Evolutionary conservation across 768 basidiomycete species (phyloP).

Genomic region (Amanita brunnescens): DNA sequence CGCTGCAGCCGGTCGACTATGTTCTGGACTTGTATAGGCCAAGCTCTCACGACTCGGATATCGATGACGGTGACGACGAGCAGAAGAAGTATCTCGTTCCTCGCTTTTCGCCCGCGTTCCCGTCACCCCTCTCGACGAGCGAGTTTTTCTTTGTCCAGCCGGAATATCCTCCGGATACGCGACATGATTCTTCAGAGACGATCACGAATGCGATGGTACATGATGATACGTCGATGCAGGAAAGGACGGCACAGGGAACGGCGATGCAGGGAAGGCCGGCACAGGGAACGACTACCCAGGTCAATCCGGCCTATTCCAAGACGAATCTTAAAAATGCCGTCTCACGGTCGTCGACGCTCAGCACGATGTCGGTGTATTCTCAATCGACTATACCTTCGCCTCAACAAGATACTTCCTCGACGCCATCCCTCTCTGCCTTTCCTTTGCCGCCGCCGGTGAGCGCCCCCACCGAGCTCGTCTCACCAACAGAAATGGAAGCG

Average conservation of each 20-base stretch:
- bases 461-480: neutral
- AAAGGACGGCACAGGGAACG: neutral
- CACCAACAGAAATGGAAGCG: neutral
- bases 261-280: neutral
- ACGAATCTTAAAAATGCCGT: neutral
- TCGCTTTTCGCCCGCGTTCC: neutral
- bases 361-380: neutral
- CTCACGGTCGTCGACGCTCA: neutral
- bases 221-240: too few species aligned
- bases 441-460: neutral
- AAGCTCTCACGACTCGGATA: neutral
- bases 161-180: neutral
- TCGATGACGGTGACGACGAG: neutral
- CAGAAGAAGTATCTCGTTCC: too few species aligned
- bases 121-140: neutral
- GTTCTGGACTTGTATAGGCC: neutral
- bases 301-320: too few species aligned
- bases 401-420: neutral
- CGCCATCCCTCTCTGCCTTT: neutral
- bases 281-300: neutral
- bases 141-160: neutral
- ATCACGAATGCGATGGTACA: too few species aligned
- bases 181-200: neutral
- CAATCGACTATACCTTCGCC: neutral
- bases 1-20: neutral